Percentiles rank a stretch among this genome's conserved stretches.
phyloP scores from a whole-genome alignment of 371 early-diverging fungal species.

The Syncephalis fuscata region DNA sequence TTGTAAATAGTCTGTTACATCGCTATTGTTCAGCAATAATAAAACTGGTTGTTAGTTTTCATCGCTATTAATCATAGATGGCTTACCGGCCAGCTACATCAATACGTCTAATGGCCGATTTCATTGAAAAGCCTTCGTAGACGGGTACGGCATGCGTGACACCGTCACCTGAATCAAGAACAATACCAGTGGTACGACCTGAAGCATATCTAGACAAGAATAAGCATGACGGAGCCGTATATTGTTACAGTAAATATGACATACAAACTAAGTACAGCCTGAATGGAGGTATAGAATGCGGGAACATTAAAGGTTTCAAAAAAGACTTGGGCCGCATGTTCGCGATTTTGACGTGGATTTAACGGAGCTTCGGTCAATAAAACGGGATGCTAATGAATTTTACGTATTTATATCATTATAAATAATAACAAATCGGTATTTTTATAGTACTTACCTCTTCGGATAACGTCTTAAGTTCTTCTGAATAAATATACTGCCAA shows the following conservation, averaged over 20 bases:
- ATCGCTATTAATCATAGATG: no score
- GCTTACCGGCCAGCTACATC: conserved; percentile 79
- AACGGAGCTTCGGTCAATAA: conserved; percentile 90
- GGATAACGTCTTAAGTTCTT: conserved; percentile 82
- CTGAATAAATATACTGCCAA: conserved; percentile 87
- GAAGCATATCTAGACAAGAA: conserved; percentile 2
- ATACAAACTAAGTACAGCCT: conserved; percentile 85
- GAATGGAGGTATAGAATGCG: conserved; percentile 84
- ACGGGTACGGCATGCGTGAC: conserved; percentile 91
- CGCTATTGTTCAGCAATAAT: no score
- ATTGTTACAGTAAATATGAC: neutral
- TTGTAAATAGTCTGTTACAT: conserved; percentile 81
- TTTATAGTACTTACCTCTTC: conserved; percentile 59
- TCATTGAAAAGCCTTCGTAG: conserved; percentile 91
- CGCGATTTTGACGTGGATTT: conserved; percentile 79
- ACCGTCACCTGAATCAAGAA: conserved; percentile 94
- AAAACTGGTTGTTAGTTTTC: no score
- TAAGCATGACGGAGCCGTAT: neutral
- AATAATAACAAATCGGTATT: neutral
- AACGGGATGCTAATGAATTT: conserved; percentile 63
- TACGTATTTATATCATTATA: neutral
- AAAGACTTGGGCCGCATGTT: conserved; percentile 83
- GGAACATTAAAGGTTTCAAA: conserved; percentile 97
- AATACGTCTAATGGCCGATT: conserved; percentile 79
- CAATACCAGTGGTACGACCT: conserved; percentile 35